Evolutionary conservation across 2,329 filamentous ascomycete genomes (phyloP), one percentile per base, ranked within the genome.

Genomic region (Aureobasidium sp.): DNA sequence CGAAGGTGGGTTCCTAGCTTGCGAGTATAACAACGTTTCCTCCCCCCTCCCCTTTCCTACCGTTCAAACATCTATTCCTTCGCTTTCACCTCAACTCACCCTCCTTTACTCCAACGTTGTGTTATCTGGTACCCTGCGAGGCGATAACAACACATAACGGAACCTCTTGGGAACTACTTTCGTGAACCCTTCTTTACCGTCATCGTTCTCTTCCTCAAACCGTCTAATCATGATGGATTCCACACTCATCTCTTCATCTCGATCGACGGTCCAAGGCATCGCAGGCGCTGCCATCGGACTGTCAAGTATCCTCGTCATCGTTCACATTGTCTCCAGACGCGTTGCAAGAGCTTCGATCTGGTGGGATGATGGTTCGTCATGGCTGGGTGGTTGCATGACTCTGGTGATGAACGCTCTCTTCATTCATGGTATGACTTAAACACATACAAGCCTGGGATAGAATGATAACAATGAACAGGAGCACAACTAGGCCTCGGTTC

Each of bases 301-400:
- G 42, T 45, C 60, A 37, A 41, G 29, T 6, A 41, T 62, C 6
- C 45, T 62, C 25, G 41, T 62, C 51, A 42, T 42, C 17, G 14
- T 57, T 47, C 49, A 52, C 29, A 57, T 62, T 5, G 15, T 48
- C 29, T 48, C 41, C 11, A 41, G 60, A 48, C 60, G 51, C 8
- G 7, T 57, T 22, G 60, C 60, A 22, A 56, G 31, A 56, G 34
- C 60, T 17, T 41, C 12, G 5, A 29, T 62, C 8, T 62, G 60
- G 60, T 62, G 60, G 60, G 60, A 62, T 57, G 60, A 62, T 25
- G 7, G 60, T 20, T 37, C 48, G n/a, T 31, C 51, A 39, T 62
- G 60, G 60, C 29, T 57, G 20, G 60, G 60, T 31, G 25, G 45
- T 15, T 39, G 31, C 31, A 45, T 62, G 31, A 36, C 52, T 25